These are phyloP conservation scores for Nakaseomyces sp. DNA, from an alignment of 1,139 yeast genomes.

Conservation along the genomic window DNA sequence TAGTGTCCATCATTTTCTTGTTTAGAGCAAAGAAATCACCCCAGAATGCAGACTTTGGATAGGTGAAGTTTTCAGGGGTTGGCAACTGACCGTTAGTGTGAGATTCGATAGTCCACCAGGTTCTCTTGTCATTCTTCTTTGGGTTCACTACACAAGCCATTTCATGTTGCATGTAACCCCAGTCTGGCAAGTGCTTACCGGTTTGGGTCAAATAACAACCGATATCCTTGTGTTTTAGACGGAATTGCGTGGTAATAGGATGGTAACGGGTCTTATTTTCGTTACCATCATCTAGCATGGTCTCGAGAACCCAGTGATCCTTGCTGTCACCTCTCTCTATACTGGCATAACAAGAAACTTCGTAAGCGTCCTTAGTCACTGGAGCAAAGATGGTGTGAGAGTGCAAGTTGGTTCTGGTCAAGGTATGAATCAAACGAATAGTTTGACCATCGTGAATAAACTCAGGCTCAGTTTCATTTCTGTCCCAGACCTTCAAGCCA, in stretches of 20 bases:
- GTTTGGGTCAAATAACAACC: conserved; percentile 84
- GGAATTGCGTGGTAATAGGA: conserved; percentile 78
- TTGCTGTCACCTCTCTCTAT: conserved; percentile 76
- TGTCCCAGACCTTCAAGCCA: conserved; percentile 45
- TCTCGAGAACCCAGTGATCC: conserved; percentile 91
- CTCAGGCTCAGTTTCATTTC: conserved; percentile 43
- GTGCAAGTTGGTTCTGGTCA: conserved; percentile 86
- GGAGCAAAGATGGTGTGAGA: conserved; percentile 82
- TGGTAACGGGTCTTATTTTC: conserved; percentile 66
- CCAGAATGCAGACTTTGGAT: conserved; percentile 77
- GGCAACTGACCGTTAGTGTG: conserved; percentile 73
- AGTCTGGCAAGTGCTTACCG: conserved; percentile 73
- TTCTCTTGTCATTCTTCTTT: conserved; percentile 76
- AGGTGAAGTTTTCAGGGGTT: conserved; percentile 60
- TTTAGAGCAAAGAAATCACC: conserved; percentile 88
- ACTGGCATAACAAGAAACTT: conserved; percentile 93
- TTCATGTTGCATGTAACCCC: conserved; percentile 99
- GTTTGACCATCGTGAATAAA: conserved; percentile 62
- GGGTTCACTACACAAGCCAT: conserved; percentile 76
- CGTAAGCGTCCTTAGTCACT: conserved; percentile 56
- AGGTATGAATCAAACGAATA: conserved; percentile 69
- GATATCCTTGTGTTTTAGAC: conserved; percentile 58
- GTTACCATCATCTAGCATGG: conserved; percentile 63
- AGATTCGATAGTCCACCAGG: conserved; percentile 97
- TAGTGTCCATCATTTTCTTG: conserved; percentile 98